phyloP scores from a whole-genome alignment of 192 early-diverging fungal species.

The Umbelopsis sp. region DNA sequence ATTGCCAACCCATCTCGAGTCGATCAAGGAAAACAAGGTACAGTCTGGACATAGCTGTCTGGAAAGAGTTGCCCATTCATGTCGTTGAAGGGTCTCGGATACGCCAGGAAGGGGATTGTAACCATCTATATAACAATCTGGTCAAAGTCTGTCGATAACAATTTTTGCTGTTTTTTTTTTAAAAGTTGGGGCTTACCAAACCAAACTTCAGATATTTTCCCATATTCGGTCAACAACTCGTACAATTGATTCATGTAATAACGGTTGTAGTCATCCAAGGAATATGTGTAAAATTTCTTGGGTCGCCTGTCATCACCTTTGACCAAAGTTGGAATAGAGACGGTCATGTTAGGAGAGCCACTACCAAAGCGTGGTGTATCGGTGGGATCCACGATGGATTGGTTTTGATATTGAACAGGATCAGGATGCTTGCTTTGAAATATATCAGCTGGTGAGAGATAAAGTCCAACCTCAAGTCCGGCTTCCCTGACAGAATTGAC shows the following conservation, averaged over 20 bases:
- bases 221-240: slow-evolving; percentile 1
- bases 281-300: slow-evolving; percentile 3
- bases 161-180: background rate
- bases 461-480: slow-evolving; percentile 1
- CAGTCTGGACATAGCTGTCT: background rate
- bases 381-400: background rate
- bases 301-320: background rate
- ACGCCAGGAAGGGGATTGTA: background rate
- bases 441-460: slow-evolving; percentile 4
- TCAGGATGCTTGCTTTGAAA: slow-evolving; percentile 10
- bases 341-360: background rate
- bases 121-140: background rate
- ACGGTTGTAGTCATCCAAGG: background rate
- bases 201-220: slow-evolving; percentile 9
- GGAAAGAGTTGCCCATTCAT: slow-evolving; percentile 3
- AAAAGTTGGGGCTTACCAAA: background rate
- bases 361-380: slow-evolving; percentile 2
- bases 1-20: background rate
- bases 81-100: background rate
- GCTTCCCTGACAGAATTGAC: background rate
- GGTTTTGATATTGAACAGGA: background rate
- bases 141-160: background rate
- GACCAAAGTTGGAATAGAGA: slow-evolving; percentile 7
- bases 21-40: slow-evolving; percentile 10
- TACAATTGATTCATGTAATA: slow-evolving; percentile 16